Percentiles rank a stretch among this genome's conserved stretches.
Evolutionary conservation across 805 yeast genomes (phyloP).

Genomic region (Suhomyces sp.): DNA sequence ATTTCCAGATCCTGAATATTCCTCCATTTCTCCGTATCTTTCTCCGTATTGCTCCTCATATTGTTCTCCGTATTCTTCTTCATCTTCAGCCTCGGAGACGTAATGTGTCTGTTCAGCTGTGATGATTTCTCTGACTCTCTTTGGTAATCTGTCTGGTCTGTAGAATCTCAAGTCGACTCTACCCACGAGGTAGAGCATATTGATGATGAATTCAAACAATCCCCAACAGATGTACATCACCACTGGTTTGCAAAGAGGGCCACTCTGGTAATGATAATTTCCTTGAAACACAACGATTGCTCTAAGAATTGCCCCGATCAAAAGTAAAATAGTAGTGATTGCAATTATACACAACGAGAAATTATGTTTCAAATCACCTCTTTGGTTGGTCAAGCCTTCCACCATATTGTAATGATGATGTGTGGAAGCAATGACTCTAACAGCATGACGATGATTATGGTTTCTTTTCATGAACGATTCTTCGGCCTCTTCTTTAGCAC

Average conservation of each 20-base stretch:
- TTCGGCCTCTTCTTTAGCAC: slow-evolving; percentile 51
- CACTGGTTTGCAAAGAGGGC: slow-evolving; percentile 39
- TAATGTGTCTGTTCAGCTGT: slow-evolving; percentile 40
- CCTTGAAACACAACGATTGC: slow-evolving; percentile 45
- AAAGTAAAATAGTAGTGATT: slow-evolving; percentile 47
- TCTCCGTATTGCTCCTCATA: slow-evolving; percentile 1
- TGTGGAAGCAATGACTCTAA: slow-evolving; percentile 61
- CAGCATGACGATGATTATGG: slow-evolving; percentile 49
- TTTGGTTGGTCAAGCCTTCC: slow-evolving; percentile 38
- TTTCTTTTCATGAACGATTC: slow-evolving; percentile 47
- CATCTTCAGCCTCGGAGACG: slow-evolving; percentile 9
- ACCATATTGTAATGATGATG: slow-evolving; percentile 40
- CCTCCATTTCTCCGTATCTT: background rate
- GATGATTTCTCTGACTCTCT: slow-evolving; percentile 37
- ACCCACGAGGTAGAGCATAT: slow-evolving; percentile 55
- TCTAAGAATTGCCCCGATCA: slow-evolving; percentile 52
- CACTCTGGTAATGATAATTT: slow-evolving; percentile 19
- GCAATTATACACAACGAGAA: slow-evolving; percentile 47
- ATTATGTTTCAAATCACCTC: slow-evolving; percentile 50
- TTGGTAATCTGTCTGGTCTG: slow-evolving; percentile 63
- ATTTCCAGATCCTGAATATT: background rate
- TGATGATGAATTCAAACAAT: slow-evolving; percentile 57
- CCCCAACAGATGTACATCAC: slow-evolving; percentile 73
- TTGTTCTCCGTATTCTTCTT: slow-evolving; percentile 2
- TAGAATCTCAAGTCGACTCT: slow-evolving; percentile 77